Base-by-base conservation (phyloP, 495 filamentous ascomycete species). In the Penicillium dipodomyicola region DNA sequence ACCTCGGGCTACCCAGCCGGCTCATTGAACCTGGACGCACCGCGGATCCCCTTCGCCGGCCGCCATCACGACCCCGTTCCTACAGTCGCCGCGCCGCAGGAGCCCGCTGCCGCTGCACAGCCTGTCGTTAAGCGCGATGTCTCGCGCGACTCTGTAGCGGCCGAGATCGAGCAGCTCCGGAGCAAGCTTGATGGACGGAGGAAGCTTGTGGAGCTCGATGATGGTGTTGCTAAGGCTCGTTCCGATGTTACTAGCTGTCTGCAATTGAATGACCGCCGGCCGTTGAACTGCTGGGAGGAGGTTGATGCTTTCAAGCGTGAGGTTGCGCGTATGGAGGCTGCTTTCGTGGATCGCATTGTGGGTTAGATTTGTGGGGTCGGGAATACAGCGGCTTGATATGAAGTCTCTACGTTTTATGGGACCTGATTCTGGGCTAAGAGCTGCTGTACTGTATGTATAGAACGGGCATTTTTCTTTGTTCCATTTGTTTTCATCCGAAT, bases 251-350 rank as follows among this genome's bases (percentile, higher is more conserved):
- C 94, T 58, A 80, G 82, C 45, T 98, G 94, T 72, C 77, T 98
- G 78, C 76, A 87, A 61, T 78, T 85, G 67, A 88, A 97, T 75
- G 93, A 97, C 66, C 78, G 92, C 49, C 81, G 91, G 73, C 95
- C 94, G 68, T 73, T 98, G 69, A 87, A 97, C 79, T 98, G 94
- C 80, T 97, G 90, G 87, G 81, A 84, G 72, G 95, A 98, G 81
- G 92, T 97, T 19, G 88, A 91, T 72, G 79, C 75, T 29, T 98
- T 98, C 65, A 94, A 89, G 81, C 80, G 80, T 62, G 91, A 95
- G 78, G 92, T 96, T 29, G 82, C 90, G 47, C 81, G 77, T 68
- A 67, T 97, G 72, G 93, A 97, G 79, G 87, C 83, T 70, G 80
- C 79, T 19, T 97, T 95, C 82, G 87, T 97, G 42, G 86, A 93